These are phyloP conservation scores for Pyricularia grisea DNA, from an alignment of 2,329 filamentous ascomycete species.

Conservation along the genomic window DNA sequence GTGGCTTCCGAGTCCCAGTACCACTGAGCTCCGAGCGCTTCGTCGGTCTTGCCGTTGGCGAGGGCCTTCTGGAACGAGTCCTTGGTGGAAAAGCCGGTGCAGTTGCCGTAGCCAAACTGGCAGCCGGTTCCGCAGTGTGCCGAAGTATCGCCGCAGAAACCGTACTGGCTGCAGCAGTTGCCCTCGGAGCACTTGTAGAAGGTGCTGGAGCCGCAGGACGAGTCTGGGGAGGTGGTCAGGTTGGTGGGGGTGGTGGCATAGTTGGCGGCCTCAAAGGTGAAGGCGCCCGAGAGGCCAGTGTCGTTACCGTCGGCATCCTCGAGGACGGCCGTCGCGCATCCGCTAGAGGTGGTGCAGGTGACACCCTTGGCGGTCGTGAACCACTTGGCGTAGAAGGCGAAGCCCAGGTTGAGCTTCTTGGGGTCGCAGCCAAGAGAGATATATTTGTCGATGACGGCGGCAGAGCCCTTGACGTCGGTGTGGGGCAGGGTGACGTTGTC, in stretches of 20 bases:
- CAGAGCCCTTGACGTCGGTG: slow-evolving; percentile 47
- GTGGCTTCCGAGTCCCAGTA: slow-evolving; percentile 36
- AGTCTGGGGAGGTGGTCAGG: slow-evolving; percentile 11
- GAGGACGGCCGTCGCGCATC: slow-evolving; percentile 44
- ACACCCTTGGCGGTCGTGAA: slow-evolving; percentile 40
- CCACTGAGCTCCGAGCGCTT: slow-evolving; percentile 42
- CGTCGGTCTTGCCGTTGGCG: slow-evolving; percentile 29
- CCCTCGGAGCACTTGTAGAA: slow-evolving; percentile 9
- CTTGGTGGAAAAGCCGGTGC: slow-evolving; percentile 9
- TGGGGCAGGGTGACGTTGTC: slow-evolving; percentile 56
- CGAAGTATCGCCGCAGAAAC: slow-evolving; percentile 10
- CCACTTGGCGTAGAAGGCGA: slow-evolving; percentile 61
- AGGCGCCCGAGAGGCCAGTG: slow-evolving; percentile 41
- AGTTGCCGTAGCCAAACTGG: slow-evolving; percentile 13
- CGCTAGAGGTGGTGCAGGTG: slow-evolving; percentile 32
- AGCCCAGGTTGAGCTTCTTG: slow-evolving; percentile 49
- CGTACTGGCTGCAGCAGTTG: slow-evolving; percentile 13
- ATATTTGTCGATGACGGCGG: slow-evolving; percentile 48
- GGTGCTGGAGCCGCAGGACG: slow-evolving; percentile 12
- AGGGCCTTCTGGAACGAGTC: slow-evolving; percentile 32
- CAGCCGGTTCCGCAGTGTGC: slow-evolving; percentile 14
- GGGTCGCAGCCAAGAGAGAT: slow-evolving; percentile 41
- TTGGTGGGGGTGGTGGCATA: slow-evolving; percentile 9
- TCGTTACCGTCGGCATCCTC: slow-evolving; percentile 50
- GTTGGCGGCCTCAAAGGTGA: slow-evolving; percentile 28